Base-by-base conservation (phyloP, 192 early-diverging fungal genomes). In the Gaertneriomyces semiglobifer region DNA sequence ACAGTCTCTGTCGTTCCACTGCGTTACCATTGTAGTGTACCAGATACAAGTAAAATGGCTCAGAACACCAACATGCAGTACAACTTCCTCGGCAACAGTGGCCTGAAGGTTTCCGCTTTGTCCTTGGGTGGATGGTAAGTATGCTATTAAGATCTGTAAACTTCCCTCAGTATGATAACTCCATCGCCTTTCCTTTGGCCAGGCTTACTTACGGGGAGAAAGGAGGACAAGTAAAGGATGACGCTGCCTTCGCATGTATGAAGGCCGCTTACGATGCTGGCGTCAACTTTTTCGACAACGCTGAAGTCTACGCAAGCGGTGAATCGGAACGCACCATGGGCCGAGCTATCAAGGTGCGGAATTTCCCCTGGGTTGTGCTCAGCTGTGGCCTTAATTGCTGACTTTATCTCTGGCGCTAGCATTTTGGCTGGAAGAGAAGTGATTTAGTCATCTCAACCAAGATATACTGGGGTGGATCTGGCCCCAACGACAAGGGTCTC, bases 361-460 rank as follows among this genome's bases (percentile, higher is more conserved):
- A 33, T 33, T 2, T 1, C 25, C 25, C 25, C 25, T 1, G 25
- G 25, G 25, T 33, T 2, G 25, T 33, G 25, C 0, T 33, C 25
- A 0, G 25, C 25, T 33, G 25, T 33, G 25, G 25, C 25, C 25
- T 33, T 33, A 33, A 33, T 33, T 33, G 25, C 25, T 33, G 25
- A 33, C 25, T 33, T 33, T 33, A 33, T 33, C 25, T 2, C 25
- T 33, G 25, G 25, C 25, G 25, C 25, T 33, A 33, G 65, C 83
- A 92, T 64, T 84, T 86, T 63, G 83, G 81, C 7, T 86, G 84
- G 79, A 78, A 81, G 59, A 79, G 91, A n/a, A 87, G 83, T 4
- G 83, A 87, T 39, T 80, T 88, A 38, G 90, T 93, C 19, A 85
- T 93, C 20, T 84, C 85, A 8, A 93, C 92, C 52, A 93, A 93